Base-by-base conservation (phyloP, 2,329 filamentous ascomycete species). In the Colletotrichum tanaceti region DNA sequence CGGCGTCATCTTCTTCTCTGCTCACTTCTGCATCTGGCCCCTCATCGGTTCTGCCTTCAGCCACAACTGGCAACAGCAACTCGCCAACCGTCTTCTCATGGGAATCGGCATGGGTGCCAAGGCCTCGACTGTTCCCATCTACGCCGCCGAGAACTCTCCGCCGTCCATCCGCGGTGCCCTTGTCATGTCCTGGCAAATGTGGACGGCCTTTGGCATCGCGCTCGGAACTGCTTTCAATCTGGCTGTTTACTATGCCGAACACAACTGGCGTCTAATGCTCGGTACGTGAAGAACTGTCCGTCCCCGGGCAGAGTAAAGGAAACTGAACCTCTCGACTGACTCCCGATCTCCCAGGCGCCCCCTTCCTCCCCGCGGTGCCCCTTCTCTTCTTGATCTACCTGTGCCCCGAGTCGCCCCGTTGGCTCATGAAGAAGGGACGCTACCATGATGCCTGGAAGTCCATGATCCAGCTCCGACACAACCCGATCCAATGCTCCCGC, bases 131-230 rank as follows among this genome's bases (percentile, higher is more conserved):
- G 87, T 91, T 0, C 92, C 92, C 0, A 89, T 94, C 38, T 94
- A 93, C 73, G 89, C 90, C 0, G 91, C 91, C 1, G 92, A 94
- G 76, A 91, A 88, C 58, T 85, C 89, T 0, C 91, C 91, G 0
- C 88, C 91, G 2, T 77, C 83, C 4, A 89, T 93, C 60, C 86
- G 91, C 73, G 91, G 91, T 72, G 91, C 90, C 18, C 82, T 96
- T 3, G 92, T 94, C 70, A 95, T 95, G 92, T 90, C 89, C 70
- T 95, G 92, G 92, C 85, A 87, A 71, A 86, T 91, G 79, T 91
- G 89, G 87, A 89, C 86, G 3, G 85, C 85, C 0, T 87, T 69
- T n/a, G 66, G 65, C 55, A 84, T 84, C 71, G 75, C 81, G 55
- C 72, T 82, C 20, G 91, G 88, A 13, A 87, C 84, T 68, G 83